Evolutionary conservation across 164 flowering plant species (phyloP).

Genomic region (Cinnamomum chago): DNA sequence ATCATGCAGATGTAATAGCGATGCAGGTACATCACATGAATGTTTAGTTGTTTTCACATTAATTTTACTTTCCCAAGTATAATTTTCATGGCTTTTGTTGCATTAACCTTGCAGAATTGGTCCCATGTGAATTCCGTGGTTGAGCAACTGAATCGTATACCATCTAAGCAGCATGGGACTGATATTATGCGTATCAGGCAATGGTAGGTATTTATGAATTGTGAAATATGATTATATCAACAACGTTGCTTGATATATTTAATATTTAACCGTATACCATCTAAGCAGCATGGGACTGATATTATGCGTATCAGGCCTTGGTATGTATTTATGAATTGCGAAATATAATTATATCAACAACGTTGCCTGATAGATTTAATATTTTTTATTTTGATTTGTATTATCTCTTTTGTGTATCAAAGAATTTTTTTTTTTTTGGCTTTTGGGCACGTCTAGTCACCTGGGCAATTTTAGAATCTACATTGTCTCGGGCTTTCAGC

Average conservation of each 20-base stretch:
- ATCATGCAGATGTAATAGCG: constrained; percentile 88
- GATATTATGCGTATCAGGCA: constrained; percentile 84
- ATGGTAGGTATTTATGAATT: constrained; percentile 45
- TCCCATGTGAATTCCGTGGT: constrained; percentile 54
- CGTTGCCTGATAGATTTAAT: too few relatives aligned
- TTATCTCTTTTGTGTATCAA: too few relatives aligned
- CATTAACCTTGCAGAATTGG: constrained; percentile 64
- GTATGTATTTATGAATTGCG: constrained; percentile 30
- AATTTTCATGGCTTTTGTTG: neutral
- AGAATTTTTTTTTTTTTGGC: too few relatives aligned
- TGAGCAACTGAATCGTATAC: constrained; percentile 61
- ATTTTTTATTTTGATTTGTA: too few relatives aligned
- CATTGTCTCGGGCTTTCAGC: too few relatives aligned
- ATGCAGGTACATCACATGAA: constrained; percentile 63
- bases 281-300: constrained; percentile 74
- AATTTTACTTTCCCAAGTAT: neutral
- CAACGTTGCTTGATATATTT: neutral
- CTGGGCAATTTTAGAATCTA: too few relatives aligned
- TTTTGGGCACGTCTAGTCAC: too few relatives aligned
- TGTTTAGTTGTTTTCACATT: constrained; percentile 1
- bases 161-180: constrained; percentile 71
- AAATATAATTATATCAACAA: neutral
- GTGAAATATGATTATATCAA: neutral
- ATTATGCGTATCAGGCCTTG: constrained; percentile 83
- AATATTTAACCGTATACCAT: constrained; percentile 31